Percentiles rank a stretch among this genome's conserved stretches.
Conservation (phyloP, 139 green algal genomes). For the Ulvella scutata region DNA sequence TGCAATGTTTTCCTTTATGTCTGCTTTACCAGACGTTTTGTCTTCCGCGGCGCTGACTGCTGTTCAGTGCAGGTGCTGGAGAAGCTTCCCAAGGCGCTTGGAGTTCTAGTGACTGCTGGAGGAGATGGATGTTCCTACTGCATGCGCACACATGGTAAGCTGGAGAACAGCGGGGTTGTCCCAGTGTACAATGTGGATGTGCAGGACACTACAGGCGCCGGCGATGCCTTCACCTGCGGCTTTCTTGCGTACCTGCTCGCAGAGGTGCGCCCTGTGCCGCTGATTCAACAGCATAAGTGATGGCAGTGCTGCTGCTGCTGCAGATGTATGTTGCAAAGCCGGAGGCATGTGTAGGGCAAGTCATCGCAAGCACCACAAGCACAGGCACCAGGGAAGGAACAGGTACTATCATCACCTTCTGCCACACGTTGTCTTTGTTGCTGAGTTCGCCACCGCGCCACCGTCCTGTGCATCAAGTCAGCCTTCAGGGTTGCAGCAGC, state of each 20-base stretch:
- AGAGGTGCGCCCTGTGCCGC: slow-evolving; percentile 8
- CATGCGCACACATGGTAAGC: slow-evolving; percentile 25
- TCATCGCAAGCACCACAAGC: not conserved
- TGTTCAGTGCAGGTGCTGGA: slow-evolving; percentile 38
- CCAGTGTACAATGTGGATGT: slow-evolving; percentile 42
- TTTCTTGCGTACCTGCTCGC: slow-evolving; percentile 44
- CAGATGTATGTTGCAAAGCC: not conserved
- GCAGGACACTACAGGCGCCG: slow-evolving; percentile 74
- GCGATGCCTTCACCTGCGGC: slow-evolving; percentile 72
- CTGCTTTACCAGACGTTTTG: no score
- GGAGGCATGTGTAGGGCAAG: not conserved
- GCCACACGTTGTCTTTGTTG: slow-evolving; percentile 33
- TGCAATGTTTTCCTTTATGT: no score
- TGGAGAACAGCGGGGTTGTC: slow-evolving; percentile 36
- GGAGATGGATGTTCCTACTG: slow-evolving; percentile 55
- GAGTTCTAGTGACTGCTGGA: slow-evolving; percentile 66
- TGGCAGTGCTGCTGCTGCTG: not conserved
- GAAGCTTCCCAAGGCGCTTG: slow-evolving; percentile 29
- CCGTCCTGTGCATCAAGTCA: no score
- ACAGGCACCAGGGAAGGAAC: no score
- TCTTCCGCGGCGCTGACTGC: no score
- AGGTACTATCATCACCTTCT: slow-evolving; percentile 1
- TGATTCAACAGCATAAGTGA: not conserved
- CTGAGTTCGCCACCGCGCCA: no score
- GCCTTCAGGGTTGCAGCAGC: not conserved